Evolutionary conservation across 257 asterid genomes (phyloP).

Genomic region (Gentiana macrophylla): DNA sequence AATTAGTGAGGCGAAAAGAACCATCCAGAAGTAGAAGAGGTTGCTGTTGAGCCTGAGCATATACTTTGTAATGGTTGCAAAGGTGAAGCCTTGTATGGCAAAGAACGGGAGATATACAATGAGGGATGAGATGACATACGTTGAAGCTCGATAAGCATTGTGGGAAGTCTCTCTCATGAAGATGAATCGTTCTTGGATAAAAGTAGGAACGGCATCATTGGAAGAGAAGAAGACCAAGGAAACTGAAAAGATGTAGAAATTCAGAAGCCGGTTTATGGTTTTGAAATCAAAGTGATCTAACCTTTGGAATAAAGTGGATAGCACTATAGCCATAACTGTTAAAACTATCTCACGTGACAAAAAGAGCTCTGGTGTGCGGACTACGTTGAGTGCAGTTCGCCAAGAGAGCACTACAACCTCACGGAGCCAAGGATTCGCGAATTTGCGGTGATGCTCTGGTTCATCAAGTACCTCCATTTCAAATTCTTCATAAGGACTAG

Average conservation of each 20-base stretch:
- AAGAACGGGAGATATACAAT: constrained; percentile 79
- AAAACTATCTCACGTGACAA: constrained; percentile 66
- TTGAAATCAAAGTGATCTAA: constrained; percentile 28
- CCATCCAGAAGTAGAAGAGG: constrained; percentile 53
- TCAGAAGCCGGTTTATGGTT: constrained; percentile 56
- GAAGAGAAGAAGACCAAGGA: constrained; percentile 79
- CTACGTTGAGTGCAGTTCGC: constrained; percentile 66
- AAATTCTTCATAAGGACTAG: constrained; percentile 36
- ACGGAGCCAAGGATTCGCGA: constrained; percentile 73
- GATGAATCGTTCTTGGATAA: constrained; percentile 81
- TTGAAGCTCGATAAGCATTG: constrained; percentile 75
- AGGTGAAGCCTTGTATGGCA: constrained; percentile 69
- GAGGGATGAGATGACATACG: constrained; percentile 77
- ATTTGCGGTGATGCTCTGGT: constrained; percentile 48
- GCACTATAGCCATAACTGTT: constrained; percentile 59
- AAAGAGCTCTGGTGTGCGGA: constrained; percentile 80
- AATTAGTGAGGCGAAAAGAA: constrained; percentile 63
- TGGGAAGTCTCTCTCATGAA: constrained; percentile 84
- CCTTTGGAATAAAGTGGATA: constrained; percentile 54
- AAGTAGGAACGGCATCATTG: constrained; percentile 82
- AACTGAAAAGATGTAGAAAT: constrained; percentile 72
- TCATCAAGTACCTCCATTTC: constrained; percentile 58
- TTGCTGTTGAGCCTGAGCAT: constrained; percentile 39
- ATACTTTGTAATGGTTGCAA: constrained; percentile 49
- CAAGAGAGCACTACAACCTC: constrained; percentile 70